A percentile compares a stretch with the other conserved stretches of the same genome.
Conservation (phyloP, 2,329 filamentous ascomycete genomes). For the Rutstroemia sp. region DNA sequence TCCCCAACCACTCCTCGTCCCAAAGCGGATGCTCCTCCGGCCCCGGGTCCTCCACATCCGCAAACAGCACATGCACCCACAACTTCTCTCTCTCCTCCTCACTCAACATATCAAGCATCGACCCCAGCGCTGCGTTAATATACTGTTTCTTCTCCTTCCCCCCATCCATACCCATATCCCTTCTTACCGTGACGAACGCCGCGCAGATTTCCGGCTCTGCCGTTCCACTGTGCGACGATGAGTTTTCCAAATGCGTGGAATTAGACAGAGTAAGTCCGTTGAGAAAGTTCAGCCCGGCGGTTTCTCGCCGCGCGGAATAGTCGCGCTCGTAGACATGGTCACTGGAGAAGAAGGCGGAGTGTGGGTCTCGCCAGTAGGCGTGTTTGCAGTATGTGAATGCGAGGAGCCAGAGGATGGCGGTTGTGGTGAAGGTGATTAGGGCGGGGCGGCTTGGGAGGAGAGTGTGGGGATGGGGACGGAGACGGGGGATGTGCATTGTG, state of each 20-base stretch:
- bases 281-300: conserved; percentile 11
- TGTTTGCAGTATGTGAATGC: conserved; percentile 6
- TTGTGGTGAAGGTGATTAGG: background rate
- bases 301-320: conserved; percentile 13
- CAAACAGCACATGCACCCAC: background rate
- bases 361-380: conserved; percentile 17
- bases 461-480: background rate
- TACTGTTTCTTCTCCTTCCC: conserved; percentile 15
- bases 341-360: conserved; percentile 16
- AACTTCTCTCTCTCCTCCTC: conserved; percentile 15
- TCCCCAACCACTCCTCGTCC: background rate
- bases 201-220: conserved; percentile 11
- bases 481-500: background rate
- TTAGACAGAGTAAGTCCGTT: background rate
- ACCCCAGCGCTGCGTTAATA: conserved; percentile 15
- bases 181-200: conserved; percentile 13
- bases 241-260: background rate
- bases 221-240: background rate
- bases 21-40: conserved; percentile 1
- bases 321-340: conserved; percentile 15
- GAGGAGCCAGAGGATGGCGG: conserved; percentile 3
- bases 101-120: conserved; percentile 20
- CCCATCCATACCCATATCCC: background rate
- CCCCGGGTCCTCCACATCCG: background rate
- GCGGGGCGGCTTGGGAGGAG: background rate